A percentile compares a stretch with the other conserved stretches of the same genome.
Conservation (phyloP, 768 basidiomycete species). For the Sporobolomyces phaffii region DNA sequence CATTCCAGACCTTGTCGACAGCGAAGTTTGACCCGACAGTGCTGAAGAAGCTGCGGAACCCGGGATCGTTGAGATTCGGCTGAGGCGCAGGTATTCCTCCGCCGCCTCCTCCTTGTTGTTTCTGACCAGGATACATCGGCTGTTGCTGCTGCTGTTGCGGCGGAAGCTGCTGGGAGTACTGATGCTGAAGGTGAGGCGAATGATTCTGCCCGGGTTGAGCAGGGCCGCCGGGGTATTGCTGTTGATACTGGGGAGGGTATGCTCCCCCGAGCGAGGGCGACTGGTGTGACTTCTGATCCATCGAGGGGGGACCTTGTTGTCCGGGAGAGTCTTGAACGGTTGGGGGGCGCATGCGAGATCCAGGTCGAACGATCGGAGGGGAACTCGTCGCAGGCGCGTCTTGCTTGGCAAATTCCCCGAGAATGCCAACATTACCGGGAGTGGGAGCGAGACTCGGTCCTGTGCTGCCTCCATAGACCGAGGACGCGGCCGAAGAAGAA, state of each 20-base stretch:
- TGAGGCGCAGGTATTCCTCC: background rate
- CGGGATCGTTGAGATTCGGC: conserved; percentile 2
- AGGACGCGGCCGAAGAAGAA: conserved; percentile 9
- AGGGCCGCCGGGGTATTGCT: background rate
- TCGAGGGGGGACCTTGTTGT: background rate
- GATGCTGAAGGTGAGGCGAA: background rate
- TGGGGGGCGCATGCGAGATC: background rate
- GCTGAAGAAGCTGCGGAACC: conserved; percentile 19
- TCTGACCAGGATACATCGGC: background rate
- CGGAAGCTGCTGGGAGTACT: background rate
- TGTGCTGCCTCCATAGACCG: conserved; percentile 17
- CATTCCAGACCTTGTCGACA: background rate
- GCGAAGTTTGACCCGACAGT: conserved; percentile 21
- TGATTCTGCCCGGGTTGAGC: background rate
- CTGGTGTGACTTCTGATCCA: background rate
- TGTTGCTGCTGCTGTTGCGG: conserved; percentile 1
- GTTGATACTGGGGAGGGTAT: background rate
- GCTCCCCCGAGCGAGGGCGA: background rate
- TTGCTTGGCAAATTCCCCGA: background rate
- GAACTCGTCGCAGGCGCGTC: background rate
- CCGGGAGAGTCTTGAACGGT: background rate
- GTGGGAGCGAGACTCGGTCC: too few relatives aligned
- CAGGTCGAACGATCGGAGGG: conserved; percentile 3
- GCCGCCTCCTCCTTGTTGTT: background rate
- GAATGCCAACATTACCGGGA: conserved; percentile 14